Evolutionary conservation across 352 stramenopile genomes (phyloP).

Genomic region (Aphanomyces astaci): DNA sequence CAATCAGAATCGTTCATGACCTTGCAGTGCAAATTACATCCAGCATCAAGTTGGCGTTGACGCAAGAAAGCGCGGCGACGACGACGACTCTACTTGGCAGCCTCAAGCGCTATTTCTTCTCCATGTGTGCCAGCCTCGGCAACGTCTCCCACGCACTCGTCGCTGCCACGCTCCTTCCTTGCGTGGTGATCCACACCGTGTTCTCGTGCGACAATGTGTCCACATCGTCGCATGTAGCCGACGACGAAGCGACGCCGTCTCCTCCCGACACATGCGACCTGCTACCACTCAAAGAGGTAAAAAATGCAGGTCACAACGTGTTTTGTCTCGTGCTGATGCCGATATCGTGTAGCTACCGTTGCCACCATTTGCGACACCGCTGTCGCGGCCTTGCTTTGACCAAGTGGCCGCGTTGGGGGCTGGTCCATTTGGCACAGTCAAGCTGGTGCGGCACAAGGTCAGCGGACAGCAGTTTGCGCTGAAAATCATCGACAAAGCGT

Average conservation of each 20-base stretch:
- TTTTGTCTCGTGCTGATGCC: no score
- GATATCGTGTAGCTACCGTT: background rate
- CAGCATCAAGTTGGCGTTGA: background rate
- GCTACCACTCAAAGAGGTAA: background rate
- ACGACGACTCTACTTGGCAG: background rate
- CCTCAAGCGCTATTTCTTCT: background rate
- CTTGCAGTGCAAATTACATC: background rate
- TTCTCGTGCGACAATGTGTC: background rate
- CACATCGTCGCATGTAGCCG: background rate
- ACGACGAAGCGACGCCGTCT: background rate
- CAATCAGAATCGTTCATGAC: background rate
- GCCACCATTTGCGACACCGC: background rate
- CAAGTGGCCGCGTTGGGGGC: background rate
- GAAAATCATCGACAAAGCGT: slow-evolving; percentile 9
- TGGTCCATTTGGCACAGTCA: slow-evolving; percentile 11
- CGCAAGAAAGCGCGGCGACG: background rate
- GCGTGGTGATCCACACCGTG: slow-evolving; percentile 1
- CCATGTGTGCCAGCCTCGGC: background rate
- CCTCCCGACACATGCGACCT: background rate
- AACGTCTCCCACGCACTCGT: background rate
- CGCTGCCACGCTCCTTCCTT: background rate
- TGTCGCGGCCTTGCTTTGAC: background rate
- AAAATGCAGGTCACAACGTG: background rate
- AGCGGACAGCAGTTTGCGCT: background rate
- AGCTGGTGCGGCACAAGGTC: background rate